A percentile compares a stretch with the other conserved stretches of the same genome.
Evolutionary conservation across 495 filamentous ascomycete genomes (phyloP).

Genomic region (Neurospora sp.): DNA sequence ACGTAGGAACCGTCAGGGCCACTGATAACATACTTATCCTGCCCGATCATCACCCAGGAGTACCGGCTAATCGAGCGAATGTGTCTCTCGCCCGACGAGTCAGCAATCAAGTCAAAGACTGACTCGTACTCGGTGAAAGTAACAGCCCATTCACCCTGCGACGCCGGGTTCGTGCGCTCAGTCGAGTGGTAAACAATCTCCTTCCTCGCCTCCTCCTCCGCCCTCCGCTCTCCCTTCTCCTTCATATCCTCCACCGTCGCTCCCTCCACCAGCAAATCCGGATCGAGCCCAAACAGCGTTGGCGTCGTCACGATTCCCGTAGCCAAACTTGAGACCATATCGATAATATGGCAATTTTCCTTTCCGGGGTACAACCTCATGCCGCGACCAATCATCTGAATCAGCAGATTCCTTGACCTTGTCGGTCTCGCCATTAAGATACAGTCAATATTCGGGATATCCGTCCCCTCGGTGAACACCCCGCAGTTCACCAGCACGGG

Average conservation of each 20-base stretch:
- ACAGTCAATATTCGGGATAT: slow-evolving; percentile 96
- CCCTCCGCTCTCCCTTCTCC: slow-evolving; percentile 36
- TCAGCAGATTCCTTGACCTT: slow-evolving; percentile 75
- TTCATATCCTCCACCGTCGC: slow-evolving; percentile 48
- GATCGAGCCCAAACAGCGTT: slow-evolving; percentile 89
- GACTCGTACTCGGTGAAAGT: slow-evolving; percentile 84
- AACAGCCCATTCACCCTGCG: slow-evolving; percentile 25
- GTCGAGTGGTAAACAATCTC: not conserved
- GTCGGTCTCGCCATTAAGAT: slow-evolving; percentile 84
- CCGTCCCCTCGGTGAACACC: slow-evolving; percentile 91
- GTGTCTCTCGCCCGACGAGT: slow-evolving; percentile 64
- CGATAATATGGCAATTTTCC: slow-evolving; percentile 85
- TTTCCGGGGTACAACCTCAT: slow-evolving; percentile 77
- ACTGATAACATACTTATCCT: slow-evolving; percentile 56
- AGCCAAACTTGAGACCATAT: slow-evolving; percentile 80
- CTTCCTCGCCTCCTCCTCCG: slow-evolving; percentile 24
- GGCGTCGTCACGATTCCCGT: slow-evolving; percentile 82
- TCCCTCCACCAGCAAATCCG: slow-evolving; percentile 62
- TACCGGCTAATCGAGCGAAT: slow-evolving; percentile 63
- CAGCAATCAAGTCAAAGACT: slow-evolving; percentile 78
- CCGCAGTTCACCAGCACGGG: slow-evolving; percentile 92
- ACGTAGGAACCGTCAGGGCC: slow-evolving; percentile 47
- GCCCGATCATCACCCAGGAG: slow-evolving; percentile 70
- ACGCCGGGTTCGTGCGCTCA: slow-evolving; percentile 3
- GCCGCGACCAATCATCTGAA: slow-evolving; percentile 96